Conservation (phyloP, 805 yeast genomes). For the Diddensiella santjacobensis region DNA sequence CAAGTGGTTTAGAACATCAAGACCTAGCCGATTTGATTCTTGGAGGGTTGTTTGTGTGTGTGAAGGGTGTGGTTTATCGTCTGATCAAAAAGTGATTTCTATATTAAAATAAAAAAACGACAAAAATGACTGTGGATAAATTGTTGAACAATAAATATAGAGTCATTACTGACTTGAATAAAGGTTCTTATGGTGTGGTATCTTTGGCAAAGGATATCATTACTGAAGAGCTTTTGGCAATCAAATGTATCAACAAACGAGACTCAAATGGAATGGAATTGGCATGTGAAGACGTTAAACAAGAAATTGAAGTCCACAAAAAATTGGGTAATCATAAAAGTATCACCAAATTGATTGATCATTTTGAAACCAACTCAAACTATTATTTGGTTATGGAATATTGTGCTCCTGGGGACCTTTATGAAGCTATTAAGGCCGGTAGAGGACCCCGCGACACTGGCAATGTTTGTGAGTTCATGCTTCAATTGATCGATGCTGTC, state of each 20-base stretch:
- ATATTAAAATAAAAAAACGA: not conserved
- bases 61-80: not conserved
- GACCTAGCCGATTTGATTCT: too few species aligned
- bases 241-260: slow-evolving; percentile 58
- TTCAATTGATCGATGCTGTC: slow-evolving; percentile 73
- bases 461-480: slow-evolving; percentile 43
- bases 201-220: slow-evolving; percentile 73
- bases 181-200: slow-evolving; percentile 92
- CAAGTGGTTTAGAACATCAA: too few species aligned
- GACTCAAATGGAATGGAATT: not conserved
- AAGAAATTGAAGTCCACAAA: slow-evolving; percentile 70
- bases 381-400: slow-evolving; percentile 81
- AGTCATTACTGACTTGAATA: slow-evolving; percentile 61
- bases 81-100: too few species aligned
- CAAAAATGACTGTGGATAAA: slow-evolving; percentile 3
- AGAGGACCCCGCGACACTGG: slow-evolving; percentile 47
- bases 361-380: slow-evolving; percentile 50
- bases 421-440: slow-evolving; percentile 73
- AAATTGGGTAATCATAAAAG: slow-evolving; percentile 76
- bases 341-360: slow-evolving; percentile 70
- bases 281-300: slow-evolving; percentile 25
- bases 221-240: slow-evolving; percentile 60
- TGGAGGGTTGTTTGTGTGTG: not conserved
- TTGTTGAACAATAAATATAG: slow-evolving; percentile 56
- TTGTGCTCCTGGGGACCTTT: slow-evolving; percentile 79